phyloP scores from a whole-genome alignment of 352 stramenopile genomes.

The Phytophthora niederhauseri region DNA sequence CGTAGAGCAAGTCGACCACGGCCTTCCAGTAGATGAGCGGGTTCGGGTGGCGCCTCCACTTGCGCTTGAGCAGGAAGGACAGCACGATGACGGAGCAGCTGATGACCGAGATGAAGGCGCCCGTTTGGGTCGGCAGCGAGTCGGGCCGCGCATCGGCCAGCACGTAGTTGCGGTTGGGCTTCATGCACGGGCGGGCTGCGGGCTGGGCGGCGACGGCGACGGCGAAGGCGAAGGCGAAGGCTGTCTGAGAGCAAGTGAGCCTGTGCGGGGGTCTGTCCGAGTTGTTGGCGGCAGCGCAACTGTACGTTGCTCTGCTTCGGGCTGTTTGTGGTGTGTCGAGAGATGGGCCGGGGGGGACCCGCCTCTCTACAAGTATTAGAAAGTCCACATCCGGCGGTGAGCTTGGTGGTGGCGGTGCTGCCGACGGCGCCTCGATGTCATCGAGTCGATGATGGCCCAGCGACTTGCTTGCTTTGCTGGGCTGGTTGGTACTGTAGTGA shows the following conservation, averaged over 20 bases:
- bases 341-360: slow-evolving; percentile 8
- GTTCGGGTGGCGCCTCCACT: slow-evolving; percentile 84
- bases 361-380: slow-evolving; percentile 25
- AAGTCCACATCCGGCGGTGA: slow-evolving; percentile 3
- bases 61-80: slow-evolving; percentile 65
- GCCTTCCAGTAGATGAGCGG: slow-evolving; percentile 86
- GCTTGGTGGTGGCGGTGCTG: background rate
- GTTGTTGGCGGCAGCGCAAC: background rate
- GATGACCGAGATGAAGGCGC: slow-evolving; percentile 73
- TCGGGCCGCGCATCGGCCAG: slow-evolving; percentile 40
- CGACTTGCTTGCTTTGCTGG: background rate
- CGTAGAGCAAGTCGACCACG: slow-evolving; percentile 73
- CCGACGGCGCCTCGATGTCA: too few species aligned
- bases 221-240: background rate
- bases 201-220: background rate
- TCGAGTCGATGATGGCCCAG: background rate
- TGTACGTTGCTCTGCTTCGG: slow-evolving; percentile 1
- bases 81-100: slow-evolving; percentile 79
- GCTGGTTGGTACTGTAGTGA: too few species aligned
- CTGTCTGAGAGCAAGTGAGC: too few species aligned
- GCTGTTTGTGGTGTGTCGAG: slow-evolving; percentile 7
- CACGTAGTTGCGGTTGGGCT: slow-evolving; percentile 28
- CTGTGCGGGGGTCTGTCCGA: background rate
- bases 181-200: slow-evolving; percentile 17
- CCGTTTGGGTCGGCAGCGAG: slow-evolving; percentile 62